Conservation (phyloP, 208 protist species). For the Crithidia expoeki region DNA sequence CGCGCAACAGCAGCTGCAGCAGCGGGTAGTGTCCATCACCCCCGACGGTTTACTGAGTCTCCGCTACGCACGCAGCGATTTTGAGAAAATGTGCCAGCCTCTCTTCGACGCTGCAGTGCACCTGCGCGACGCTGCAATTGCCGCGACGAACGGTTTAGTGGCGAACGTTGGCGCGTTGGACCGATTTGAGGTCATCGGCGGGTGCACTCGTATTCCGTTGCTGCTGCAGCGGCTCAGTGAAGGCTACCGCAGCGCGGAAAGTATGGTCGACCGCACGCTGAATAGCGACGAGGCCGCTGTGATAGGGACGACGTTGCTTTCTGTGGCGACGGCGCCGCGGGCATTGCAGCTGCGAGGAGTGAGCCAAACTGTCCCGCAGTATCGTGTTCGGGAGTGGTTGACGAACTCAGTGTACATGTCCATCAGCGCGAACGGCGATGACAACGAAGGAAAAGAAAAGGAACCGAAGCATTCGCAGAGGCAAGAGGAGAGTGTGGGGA, state of each 20-base stretch:
- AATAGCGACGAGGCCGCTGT: slow-evolving; percentile 88
- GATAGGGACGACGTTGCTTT: slow-evolving; percentile 66
- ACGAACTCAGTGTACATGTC: slow-evolving; percentile 53
- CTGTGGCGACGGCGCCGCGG: slow-evolving; percentile 27
- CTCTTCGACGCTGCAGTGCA: slow-evolving; percentile 49
- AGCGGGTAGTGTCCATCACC: slow-evolving; percentile 14
- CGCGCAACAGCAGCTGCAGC: slow-evolving; percentile 31
- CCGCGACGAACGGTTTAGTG: slow-evolving; percentile 37
- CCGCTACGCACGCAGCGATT: slow-evolving; percentile 53
- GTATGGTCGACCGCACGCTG: slow-evolving; percentile 71
- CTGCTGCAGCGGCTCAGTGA: slow-evolving; percentile 63
- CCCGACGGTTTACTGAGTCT: slow-evolving; percentile 40
- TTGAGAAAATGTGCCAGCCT: slow-evolving; percentile 69
- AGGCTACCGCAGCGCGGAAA: slow-evolving; percentile 29
- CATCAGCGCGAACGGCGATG: slow-evolving; percentile 15
- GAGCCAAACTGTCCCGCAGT: slow-evolving; percentile 8
- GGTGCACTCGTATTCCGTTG: slow-evolving; percentile 76
- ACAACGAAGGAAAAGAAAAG: not conserved
- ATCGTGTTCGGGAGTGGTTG: slow-evolving; percentile 50
- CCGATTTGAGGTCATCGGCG: slow-evolving; percentile 85
- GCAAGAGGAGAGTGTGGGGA: not conserved
- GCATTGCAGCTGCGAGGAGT: slow-evolving; percentile 9
- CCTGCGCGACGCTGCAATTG: slow-evolving; percentile 42
- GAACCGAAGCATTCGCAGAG: no score
- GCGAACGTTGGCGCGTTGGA: slow-evolving; percentile 11